Evolutionary conservation across 2,329 filamentous ascomycete species (phyloP), one percentile per base, ranked within the genome.

Genomic region (Intubia oerlemansii): DNA sequence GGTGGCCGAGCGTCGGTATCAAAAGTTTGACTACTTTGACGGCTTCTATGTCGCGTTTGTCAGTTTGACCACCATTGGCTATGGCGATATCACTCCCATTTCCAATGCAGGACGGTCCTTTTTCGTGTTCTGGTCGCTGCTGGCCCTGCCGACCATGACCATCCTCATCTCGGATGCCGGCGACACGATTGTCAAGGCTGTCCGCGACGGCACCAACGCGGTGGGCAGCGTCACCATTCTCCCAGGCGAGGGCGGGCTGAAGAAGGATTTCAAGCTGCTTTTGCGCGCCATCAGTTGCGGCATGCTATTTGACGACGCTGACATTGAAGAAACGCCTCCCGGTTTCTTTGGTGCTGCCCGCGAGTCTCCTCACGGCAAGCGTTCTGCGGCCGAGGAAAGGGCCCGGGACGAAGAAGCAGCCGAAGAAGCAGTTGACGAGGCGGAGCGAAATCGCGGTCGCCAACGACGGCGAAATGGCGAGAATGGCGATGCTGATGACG

Each of bases 51-150:
- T 92, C 44, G 71, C 72, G 39, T 93, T 88, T 46, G 69, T 81
- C 19, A 74, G 72, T 3, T 62, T 92, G 15, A 58, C 82, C 2
- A 92, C 84, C 0, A 78, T 92, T 21, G 84, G 84, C 1, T 92
- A 91, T 40, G 84, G 84, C 4, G 81, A 91, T 38, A 48, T 74
- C 5, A 68, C 71, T 2, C 81, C 81, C 0, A 56, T 69, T n/a
- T 78, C 73, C 2, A 84, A 82, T 37, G 62, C 71, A 0, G 80
- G 78, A 2, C 72, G 78, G 31, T 68, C 78, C 0, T 91, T 92
- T 46, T 93, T 91, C 41, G 78, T 93, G n/a, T 72, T 92, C 32
- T 93, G 84, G 84, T 79, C 73, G 10, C 48, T 93, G 2, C 61
- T 92, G 16, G 81, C 82, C 0, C 59, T 92, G 4, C 84, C 84